Conservation (phyloP, 495 filamentous ascomycete genomes). For the Thermothielavioides terrestris region DNA sequence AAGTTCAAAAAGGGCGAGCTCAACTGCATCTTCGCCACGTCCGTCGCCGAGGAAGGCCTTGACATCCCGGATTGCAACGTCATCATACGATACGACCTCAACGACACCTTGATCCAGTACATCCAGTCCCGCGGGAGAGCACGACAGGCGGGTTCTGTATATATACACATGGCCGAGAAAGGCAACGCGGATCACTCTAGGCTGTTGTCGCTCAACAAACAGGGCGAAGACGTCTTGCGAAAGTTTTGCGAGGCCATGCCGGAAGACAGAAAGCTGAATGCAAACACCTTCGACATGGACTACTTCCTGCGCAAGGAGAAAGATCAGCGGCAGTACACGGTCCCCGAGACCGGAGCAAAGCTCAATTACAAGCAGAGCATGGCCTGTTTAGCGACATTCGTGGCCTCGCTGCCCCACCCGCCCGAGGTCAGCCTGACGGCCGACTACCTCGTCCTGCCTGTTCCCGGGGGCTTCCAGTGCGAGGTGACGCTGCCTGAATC, state of each 20-base stretch:
- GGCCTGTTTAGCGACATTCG: slow-evolving; percentile 49
- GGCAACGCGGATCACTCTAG: slow-evolving; percentile 52
- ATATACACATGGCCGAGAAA: slow-evolving; percentile 73
- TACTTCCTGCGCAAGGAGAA: slow-evolving; percentile 47
- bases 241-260: slow-evolving; percentile 69
- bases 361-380: slow-evolving; percentile 70
- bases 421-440: slow-evolving; percentile 46
- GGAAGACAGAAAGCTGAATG: slow-evolving; percentile 61
- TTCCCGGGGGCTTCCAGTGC: slow-evolving; percentile 58
- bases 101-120: slow-evolving; percentile 85
- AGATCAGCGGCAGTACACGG: slow-evolving; percentile 49
- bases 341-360: slow-evolving; percentile 64
- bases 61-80: slow-evolving; percentile 95
- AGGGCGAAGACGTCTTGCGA: slow-evolving; percentile 51
- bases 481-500: slow-evolving; percentile 74
- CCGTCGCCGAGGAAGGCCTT: slow-evolving; percentile 88
- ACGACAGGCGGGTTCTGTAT: slow-evolving; percentile 64
- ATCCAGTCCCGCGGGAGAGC: slow-evolving; percentile 92
- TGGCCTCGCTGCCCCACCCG: slow-evolving; percentile 51
- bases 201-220: slow-evolving; percentile 48
- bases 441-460: slow-evolving; percentile 52
- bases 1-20: slow-evolving; percentile 72
- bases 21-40: slow-evolving; percentile 88
- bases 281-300: slow-evolving; percentile 50
- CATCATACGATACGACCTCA: slow-evolving; percentile 85